Base-by-base conservation (phyloP, 306 rosid species). In the Sicyos edulis region DNA sequence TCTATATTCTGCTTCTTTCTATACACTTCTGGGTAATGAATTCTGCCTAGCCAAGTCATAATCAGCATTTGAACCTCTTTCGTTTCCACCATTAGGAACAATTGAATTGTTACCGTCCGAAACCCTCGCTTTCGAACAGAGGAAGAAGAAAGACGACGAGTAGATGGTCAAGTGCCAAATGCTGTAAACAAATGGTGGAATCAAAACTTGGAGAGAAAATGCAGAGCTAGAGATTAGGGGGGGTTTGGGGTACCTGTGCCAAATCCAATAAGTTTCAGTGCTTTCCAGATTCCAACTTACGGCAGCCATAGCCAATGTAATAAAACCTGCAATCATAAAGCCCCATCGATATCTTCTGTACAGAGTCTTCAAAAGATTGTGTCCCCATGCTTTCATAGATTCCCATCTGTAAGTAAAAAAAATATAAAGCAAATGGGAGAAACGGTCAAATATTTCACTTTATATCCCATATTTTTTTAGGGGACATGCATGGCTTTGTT, bases 91-190 rank as follows among this genome's bases (percentile, higher is more conserved):
- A 77, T 80, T 54, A 15, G 70, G 78, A 54, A 26, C 24, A 54
- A 66, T 24, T 5, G 29, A 45, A 51, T 81, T 58, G 10, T 64
- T 81, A 5, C 50, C 24, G 69, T 77, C 20, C 20, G 64, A 78
- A 70, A 56, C 12, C 49, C 72, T 77, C 57, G 71, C 80, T 83
- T 90, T 93, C 44, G 98, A 83, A 52, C 87, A 86, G 19, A 86
- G 89, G 82, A 86, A 86, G 80, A 86, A 83, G 82, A 86, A 83
- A 20, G 99, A 93, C 61, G 99, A 87, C 44, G 87, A 85, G 72
- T 93, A 91, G 75, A 93, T 89, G 26, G 95, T 75, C 70, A 77
- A 59, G 78, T 93, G 99, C 99, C 99, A 93, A 63, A 89, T 77
- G 89, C 99, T 93, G 99, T 70, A 81, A 75, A 73, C 10, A 73